Percentiles rank a stretch among this genome's conserved stretches.
Conservation (phyloP, 129 eudicot species). For the Oenanthe sinensis region DNA sequence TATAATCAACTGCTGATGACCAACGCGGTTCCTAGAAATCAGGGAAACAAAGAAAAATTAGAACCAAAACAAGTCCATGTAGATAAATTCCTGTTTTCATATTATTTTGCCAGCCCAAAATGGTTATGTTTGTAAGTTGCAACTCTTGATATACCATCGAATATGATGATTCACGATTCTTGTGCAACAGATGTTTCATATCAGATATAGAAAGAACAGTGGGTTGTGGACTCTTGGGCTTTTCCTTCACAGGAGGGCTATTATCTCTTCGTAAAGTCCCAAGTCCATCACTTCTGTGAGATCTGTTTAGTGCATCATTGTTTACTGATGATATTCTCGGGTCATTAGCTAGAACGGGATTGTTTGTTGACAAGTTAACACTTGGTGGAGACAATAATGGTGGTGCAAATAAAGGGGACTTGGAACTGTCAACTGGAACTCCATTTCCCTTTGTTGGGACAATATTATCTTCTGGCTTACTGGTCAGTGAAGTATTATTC, state of each 20-base stretch:
- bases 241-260: constrained; percentile 16
- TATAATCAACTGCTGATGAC: constrained; percentile 53
- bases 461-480: background rate
- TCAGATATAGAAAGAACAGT: constrained; percentile 39
- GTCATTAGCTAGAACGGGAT: constrained; percentile 12
- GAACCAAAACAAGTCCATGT: background rate
- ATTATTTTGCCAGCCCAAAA: background rate
- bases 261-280: background rate
- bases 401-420: constrained; percentile 12
- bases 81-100: background rate
- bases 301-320: constrained; percentile 2
- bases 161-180: constrained; percentile 39
- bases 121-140: background rate
- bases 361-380: constrained; percentile 7
- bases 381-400: constrained; percentile 14
- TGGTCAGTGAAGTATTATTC: constrained; percentile 2
- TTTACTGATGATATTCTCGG: constrained; percentile 10
- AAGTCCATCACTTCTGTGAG: constrained; percentile 2
- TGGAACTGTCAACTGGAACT: constrained; percentile 13
- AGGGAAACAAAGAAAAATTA: background rate
- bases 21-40: constrained; percentile 51
- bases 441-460: constrained; percentile 10
- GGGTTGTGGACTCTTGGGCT: constrained; percentile 15
- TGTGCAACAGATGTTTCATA: constrained; percentile 46
- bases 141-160: constrained; percentile 34